These are phyloP conservation scores for Pseudogymnoascus sp. DNA, from an alignment of 2,329 filamentous ascomycete genomes.

Conservation along the genomic window DNA sequence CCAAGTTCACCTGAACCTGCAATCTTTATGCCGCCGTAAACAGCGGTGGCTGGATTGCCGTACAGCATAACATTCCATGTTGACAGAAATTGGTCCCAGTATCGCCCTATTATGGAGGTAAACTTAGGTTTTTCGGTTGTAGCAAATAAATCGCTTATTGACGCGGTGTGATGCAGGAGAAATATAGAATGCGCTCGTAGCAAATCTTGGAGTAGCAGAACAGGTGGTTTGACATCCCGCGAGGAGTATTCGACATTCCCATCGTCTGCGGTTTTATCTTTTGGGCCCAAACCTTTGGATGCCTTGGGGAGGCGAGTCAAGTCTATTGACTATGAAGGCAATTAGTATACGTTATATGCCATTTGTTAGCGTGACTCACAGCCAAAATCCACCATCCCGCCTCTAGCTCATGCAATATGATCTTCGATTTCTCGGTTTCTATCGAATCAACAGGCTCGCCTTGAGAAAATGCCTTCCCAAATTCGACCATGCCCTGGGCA, in stretches of 20 bases:
- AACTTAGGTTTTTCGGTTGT: conserved; percentile 61
- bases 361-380: conserved; percentile 44
- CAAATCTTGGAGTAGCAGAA: conserved; percentile 71
- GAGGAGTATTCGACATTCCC: conserved; percentile 68
- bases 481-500: conserved; percentile 92
- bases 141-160: conserved; percentile 61
- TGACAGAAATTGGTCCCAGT: conserved; percentile 64
- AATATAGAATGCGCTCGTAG: conserved; percentile 76
- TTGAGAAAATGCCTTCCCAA: conserved; percentile 78
- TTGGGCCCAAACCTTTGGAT: conserved; percentile 26
- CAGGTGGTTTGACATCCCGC: conserved; percentile 77
- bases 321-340: conserved; percentile 59
- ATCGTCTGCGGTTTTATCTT: conserved; percentile 17
- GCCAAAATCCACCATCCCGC: conserved; percentile 92
- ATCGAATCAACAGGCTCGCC: conserved; percentile 72
- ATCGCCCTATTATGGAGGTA: conserved; percentile 62
- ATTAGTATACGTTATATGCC: conserved; percentile 14
- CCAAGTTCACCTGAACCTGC: conserved; percentile 86
- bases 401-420: conserved; percentile 82
- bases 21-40: conserved; percentile 79
- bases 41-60: conserved; percentile 73
- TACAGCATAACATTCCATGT: conserved; percentile 87
- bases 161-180: conserved; percentile 75
- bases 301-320: conserved; percentile 51
- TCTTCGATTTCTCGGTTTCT: conserved; percentile 81